A percentile compares a stretch with the other conserved stretches of the same genome.
Evolutionary conservation across 83 land plant genomes (phyloP).

Genomic region (Larix sibirica): DNA sequence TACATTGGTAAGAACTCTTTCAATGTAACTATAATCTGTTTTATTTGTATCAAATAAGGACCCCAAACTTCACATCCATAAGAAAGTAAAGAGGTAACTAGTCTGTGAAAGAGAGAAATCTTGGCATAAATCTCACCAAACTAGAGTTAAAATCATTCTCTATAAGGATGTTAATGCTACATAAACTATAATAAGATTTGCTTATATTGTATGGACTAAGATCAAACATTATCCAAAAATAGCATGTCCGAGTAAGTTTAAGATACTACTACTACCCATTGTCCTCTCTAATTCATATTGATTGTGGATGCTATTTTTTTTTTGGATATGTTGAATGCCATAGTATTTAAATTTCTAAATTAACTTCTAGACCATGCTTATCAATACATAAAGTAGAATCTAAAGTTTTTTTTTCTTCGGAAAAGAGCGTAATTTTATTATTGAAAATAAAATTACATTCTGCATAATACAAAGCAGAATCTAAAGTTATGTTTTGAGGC

Average conservation of each 20-base stretch:
- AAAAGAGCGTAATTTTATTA: too few species aligned
- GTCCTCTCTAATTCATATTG: neutral
- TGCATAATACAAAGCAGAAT: too few species aligned
- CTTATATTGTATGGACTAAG: neutral
- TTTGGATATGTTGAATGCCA: neutral
- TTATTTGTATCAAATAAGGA: neutral
- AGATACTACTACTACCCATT: neutral
- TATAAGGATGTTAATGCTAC: neutral
- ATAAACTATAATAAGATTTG: neutral
- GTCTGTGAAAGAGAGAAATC: neutral
- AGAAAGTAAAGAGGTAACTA: neutral
- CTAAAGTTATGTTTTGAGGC: neutral
- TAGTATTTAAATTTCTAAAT: neutral
- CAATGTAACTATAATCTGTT: neutral
- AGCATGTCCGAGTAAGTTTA: neutral
- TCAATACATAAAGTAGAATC: neutral
- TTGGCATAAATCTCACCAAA: neutral
- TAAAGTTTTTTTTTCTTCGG: too few species aligned
- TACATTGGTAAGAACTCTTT: neutral
- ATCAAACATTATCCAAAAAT: neutral
- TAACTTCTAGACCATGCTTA: neutral
- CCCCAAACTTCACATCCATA: neutral
- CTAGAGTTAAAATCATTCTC: neutral
- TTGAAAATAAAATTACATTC: too few species aligned
- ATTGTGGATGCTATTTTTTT: neutral